Evolutionary conservation across 208 protist genomes (phyloP).

Genomic region (Trypanosoma caninum): DNA sequence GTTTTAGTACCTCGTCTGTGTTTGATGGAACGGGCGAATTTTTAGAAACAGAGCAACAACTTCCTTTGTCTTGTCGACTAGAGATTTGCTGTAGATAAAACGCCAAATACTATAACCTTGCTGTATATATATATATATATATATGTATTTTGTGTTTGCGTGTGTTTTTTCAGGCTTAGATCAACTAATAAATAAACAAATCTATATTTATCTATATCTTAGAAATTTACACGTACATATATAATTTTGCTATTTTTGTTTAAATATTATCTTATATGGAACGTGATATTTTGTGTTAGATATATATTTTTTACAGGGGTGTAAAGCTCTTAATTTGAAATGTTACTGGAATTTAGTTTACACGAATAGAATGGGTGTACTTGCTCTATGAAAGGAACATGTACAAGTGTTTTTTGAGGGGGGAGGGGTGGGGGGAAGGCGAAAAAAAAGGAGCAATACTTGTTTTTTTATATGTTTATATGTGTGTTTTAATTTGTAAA

Average conservation of each 20-base stretch:
- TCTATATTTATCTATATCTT: too few relatives aligned
- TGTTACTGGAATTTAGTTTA: too few relatives aligned
- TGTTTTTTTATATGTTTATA: conserved; percentile 3
- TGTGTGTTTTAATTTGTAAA: too few relatives aligned
- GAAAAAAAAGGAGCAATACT: too few relatives aligned
- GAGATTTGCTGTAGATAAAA: conserved; percentile 27
- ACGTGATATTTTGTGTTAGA: too few relatives aligned
- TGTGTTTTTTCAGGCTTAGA: background rate
- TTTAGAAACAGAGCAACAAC: conserved; percentile 20
- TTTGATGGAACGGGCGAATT: conserved; percentile 42
- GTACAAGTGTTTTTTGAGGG: background rate
- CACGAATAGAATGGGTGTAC: too few relatives aligned
- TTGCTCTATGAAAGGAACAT: background rate
- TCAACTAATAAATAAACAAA: too few relatives aligned
- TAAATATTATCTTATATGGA: too few relatives aligned
- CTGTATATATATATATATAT: background rate
- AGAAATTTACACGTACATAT: too few relatives aligned
- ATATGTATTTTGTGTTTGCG: background rate
- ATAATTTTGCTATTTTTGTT: too few relatives aligned
- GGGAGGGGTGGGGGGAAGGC: background rate
- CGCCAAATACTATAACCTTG: background rate
- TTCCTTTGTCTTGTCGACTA: conserved; percentile 46
- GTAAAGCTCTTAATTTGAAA: too few relatives aligned
- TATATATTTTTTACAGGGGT: too few relatives aligned
- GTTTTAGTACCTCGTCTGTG: conserved; percentile 31